These are phyloP conservation scores for Cercospora sp. DNA, from an alignment of 2,329 filamentous ascomycete genomes.

Conservation along the genomic window DNA sequence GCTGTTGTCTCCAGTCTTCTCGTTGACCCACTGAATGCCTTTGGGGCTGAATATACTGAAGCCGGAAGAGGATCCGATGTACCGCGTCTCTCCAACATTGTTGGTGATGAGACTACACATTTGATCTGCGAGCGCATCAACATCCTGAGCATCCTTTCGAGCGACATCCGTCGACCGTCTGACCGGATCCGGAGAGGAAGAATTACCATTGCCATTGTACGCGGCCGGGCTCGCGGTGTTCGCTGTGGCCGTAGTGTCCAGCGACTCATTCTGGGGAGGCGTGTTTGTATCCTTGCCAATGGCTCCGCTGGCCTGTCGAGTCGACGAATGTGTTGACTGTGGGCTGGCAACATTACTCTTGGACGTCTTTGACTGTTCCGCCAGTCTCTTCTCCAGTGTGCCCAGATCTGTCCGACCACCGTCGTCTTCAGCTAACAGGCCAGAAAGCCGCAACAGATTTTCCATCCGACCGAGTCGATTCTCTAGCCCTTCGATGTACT, in stretches of 20 bases:
- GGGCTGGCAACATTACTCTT: conserved; percentile 40
- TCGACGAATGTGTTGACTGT: conserved; percentile 29
- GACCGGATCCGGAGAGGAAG: conserved; percentile 17
- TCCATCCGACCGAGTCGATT: conserved; percentile 96
- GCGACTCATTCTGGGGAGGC: conserved; percentile 14
- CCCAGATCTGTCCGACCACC: conserved; percentile 83
- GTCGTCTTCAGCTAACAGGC: conserved; percentile 82
- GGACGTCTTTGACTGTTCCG: conserved; percentile 49
- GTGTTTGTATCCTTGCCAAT: conserved; percentile 18
- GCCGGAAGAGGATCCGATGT: conserved; percentile 94
- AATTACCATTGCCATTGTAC: conserved; percentile 11
- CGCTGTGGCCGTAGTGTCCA: conserved; percentile 9
- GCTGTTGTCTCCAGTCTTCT: conserved; percentile 92
- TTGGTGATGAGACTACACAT: conserved; percentile 99
- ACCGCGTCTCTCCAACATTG: conserved; percentile 89
- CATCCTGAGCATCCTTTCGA: conserved; percentile 19
- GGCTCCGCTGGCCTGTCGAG: conserved; percentile 13
- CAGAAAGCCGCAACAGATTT: conserved; percentile 80
- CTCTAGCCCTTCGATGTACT: conserved; percentile 96
- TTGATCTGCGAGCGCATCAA: conserved; percentile 83
- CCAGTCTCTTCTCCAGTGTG: conserved; percentile 74
- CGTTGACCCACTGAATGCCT: conserved; percentile 97
- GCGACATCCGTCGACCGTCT: conserved; percentile 9
- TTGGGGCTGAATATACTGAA: conserved; percentile 99
- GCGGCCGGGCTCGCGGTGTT: conserved; percentile 8